Base-by-base conservation (phyloP, 768 basidiomycete species). In the Hypholoma fasciculare region DNA sequence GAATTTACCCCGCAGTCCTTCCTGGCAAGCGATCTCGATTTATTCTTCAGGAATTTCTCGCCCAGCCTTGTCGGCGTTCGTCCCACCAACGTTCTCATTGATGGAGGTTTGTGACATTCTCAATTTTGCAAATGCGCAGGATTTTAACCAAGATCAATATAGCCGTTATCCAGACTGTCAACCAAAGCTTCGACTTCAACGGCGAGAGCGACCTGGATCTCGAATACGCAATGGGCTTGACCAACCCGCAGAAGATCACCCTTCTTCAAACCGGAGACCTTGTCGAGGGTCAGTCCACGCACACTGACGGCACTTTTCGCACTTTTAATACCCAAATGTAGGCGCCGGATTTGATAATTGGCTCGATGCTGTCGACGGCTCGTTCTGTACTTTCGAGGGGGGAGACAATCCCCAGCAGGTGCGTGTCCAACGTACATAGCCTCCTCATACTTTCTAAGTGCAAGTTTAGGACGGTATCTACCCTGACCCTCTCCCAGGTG, bases 181-280 rank as follows among this genome's bases (percentile, higher is more conserved):
- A 74, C 36, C 66, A 71, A 60, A 73, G 78, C 52, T 82, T 83
- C 62, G 62, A 72, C 23, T 75, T 74, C 65, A 84, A 83, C 59
- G 83, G 78, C 54, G 84, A 87, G 66, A 80, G 82, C 19, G 74
- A 84, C 59, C 73, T 87, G 7, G 85, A 86, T 67, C 73, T 87
- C 12, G 71, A 85, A 67, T 85, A 83, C 54, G 78, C 76, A 27
- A 83, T 85, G 82, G 69, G 73, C 12, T 72, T 85, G 11, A 74
- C 73, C 6, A 68, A 62, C 17, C 65, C 69, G 0, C 78, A 78
- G 57, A 55, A 60, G 3, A 74, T 81, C 7, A 77, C 74, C 2
- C 67, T 81, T 36, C 75, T 78, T 38, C 80, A 81, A 56, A 75
- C 72, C 7, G 79, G 79, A n/a, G 78, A 80, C 60, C 59, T 77